Conservation (phyloP, 129 eudicot genomes). For the Cynara cardunculus region DNA sequence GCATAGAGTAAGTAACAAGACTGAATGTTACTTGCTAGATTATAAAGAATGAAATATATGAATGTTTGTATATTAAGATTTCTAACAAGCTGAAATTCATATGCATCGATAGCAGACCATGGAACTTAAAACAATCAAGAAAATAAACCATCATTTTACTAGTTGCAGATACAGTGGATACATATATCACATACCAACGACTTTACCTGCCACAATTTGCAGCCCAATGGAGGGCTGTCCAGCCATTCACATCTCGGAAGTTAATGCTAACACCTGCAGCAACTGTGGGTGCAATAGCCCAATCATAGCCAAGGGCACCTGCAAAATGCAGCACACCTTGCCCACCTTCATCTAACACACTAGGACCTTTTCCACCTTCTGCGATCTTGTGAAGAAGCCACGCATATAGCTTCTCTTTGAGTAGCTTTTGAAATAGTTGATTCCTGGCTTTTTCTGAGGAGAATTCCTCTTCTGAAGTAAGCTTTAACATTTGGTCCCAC, state of each 20-base stretch:
- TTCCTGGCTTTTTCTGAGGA: slow-evolving; percentile 48
- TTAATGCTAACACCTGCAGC: slow-evolving; percentile 88
- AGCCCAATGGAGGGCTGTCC: slow-evolving; percentile 99
- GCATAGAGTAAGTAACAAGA: not conserved
- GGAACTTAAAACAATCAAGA: not conserved
- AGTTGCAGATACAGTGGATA: not conserved
- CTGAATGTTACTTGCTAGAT: not conserved
- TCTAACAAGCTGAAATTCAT: not conserved
- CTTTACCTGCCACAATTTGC: slow-evolving; percentile 88
- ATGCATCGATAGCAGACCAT: not conserved
- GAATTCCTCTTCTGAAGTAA: slow-evolving; percentile 43
- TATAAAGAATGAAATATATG: not conserved
- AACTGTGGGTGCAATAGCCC: slow-evolving; percentile 80
- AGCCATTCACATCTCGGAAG: slow-evolving; percentile 86
- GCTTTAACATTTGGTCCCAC: slow-evolving; percentile 60
- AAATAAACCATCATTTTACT: not conserved
- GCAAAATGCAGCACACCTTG: slow-evolving; percentile 92
- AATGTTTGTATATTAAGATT: not conserved
- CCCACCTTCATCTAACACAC: slow-evolving; percentile 75
- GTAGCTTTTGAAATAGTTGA: slow-evolving; percentile 51
- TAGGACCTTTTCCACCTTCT: slow-evolving; percentile 93
- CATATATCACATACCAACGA: not conserved
- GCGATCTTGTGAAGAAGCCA: slow-evolving; percentile 81
- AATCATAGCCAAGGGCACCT: slow-evolving; percentile 93
- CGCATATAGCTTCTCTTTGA: slow-evolving; percentile 65